Conservation (phyloP, 192 early-diverging fungal genomes). For the Spizellomyces punctatus region DNA sequence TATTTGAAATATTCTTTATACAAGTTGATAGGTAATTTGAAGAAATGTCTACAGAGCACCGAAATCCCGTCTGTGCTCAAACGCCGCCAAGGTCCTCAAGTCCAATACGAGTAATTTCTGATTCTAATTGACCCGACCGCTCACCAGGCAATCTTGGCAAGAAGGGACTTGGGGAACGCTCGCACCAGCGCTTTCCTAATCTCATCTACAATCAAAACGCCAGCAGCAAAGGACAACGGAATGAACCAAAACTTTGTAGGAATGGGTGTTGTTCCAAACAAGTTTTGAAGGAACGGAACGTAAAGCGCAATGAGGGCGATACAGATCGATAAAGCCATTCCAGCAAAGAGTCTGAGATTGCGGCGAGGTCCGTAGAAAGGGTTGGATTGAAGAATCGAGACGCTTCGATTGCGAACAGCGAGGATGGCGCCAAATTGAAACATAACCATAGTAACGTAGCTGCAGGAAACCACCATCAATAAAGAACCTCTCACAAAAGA, state of each 20-base stretch:
- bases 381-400: slow-evolving; percentile 62
- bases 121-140: too few species aligned
- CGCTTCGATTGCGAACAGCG: slow-evolving; percentile 54
- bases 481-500: background rate
- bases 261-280: slow-evolving; percentile 59
- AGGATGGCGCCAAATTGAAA: slow-evolving; percentile 65
- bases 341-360: slow-evolving; percentile 61
- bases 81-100: too few species aligned
- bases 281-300: slow-evolving; percentile 56
- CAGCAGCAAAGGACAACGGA: slow-evolving; percentile 56
- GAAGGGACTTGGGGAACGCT: slow-evolving; percentile 48
- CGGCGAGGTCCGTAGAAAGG: slow-evolving; percentile 60
- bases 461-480: background rate
- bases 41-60: too few species aligned
- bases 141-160: slow-evolving; percentile 66
- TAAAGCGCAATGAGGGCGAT: slow-evolving; percentile 46
- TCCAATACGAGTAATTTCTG: too few species aligned
- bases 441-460: slow-evolving; percentile 57
- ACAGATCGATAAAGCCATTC: slow-evolving; percentile 49
- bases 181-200: slow-evolving; percentile 63
- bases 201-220: slow-evolving; percentile 67
- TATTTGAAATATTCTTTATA: too few species aligned
- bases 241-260: slow-evolving; percentile 69
- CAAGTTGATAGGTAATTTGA: too few species aligned
- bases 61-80: too few species aligned